Base-by-base conservation (phyloP, 495 filamentous ascomycete species). In the Podospora anserina region DNA sequence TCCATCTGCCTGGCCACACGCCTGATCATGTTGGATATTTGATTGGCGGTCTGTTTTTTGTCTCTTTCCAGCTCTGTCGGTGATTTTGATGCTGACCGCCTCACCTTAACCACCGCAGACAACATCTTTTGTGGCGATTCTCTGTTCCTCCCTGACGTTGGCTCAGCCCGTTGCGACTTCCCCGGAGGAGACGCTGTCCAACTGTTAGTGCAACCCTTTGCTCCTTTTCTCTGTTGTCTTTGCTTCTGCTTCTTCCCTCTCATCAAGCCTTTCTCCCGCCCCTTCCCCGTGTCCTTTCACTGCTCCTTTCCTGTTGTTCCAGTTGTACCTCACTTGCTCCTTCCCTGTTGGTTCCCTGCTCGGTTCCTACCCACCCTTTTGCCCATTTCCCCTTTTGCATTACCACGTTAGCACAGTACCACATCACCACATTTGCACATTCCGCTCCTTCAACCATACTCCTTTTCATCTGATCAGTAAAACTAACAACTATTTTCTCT, bases 51-150 rank as follows among this genome's bases (percentile, higher is more conserved):
- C 63, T 57, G 71, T 70, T 5, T 5, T 13, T 34, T 13, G 19
- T 23, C 49, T 13, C 0, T 20, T 13, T 61, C 54, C 34, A 63
- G 20, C 30, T 49, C 28, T 26, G 54, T 54, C 55, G n/a, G 18
- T n/a, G 11, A 2, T 3, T 58, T 59, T 27, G 27, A 19, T 60
- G 18, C 16, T 26, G 28, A 27, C 23, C 6, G 4, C 19, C 57
- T 65, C 32, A 67, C 56, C 16, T 3, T 63, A 5, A 59, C 23
- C 23, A 23, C 23, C 23, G n/a, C n/a, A 71, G 69, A 49, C 27
- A 88, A 88, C 68, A 77, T 88, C n/a, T 89, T 89, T 75, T 81
- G 79, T 60, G 87, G 87, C 20, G 88, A 89, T 75, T 86, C 86
- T 7, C 73, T 89, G 65, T 88, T 88, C 78, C 80, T 88, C 70